phyloP scores from a whole-genome alignment of 2,329 filamentous ascomycete genomes.

The Chrysoporthe cubensis region DNA sequence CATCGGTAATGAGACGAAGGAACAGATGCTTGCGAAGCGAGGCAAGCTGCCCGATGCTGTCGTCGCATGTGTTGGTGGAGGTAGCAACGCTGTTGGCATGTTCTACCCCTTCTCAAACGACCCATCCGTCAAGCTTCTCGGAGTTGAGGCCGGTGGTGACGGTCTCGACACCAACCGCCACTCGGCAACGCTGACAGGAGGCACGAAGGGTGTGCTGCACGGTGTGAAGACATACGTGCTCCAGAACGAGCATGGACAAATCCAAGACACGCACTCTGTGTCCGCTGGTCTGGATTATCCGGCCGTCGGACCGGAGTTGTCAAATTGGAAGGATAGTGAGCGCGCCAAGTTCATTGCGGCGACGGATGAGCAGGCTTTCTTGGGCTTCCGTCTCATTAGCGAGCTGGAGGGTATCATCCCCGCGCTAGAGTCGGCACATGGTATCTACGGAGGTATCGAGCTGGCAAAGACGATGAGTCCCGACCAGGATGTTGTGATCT shows the following conservation, averaged over 20 bases:
- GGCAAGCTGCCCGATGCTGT: constrained; percentile 94
- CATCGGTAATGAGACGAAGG: constrained; percentile 92
- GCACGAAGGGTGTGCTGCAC: constrained; percentile 90
- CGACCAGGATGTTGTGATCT: constrained; percentile 90
- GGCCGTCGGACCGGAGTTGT: constrained; percentile 91
- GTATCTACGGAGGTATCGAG: constrained; percentile 85
- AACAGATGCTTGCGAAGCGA: constrained; percentile 82
- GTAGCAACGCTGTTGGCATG: constrained; percentile 95
- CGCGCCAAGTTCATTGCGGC: constrained; percentile 89
- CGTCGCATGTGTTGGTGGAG: constrained; percentile 94
- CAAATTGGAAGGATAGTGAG: constrained; percentile 87
- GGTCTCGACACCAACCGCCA: constrained; percentile 85
- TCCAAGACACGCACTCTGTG: constrained; percentile 92
- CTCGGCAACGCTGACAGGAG: constrained; percentile 84
- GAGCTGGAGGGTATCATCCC: constrained; percentile 97
- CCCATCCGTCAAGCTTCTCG: constrained; percentile 80
- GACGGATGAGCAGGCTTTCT: constrained; percentile 88
- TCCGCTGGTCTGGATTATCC: constrained; percentile 97
- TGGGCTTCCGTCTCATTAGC: constrained; percentile 81
- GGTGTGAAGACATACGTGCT: constrained; percentile 95
- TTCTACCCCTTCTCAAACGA: constrained; percentile 96
- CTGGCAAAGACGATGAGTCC: constrained; percentile 91
- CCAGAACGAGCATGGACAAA: constrained; percentile 91
- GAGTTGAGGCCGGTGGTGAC: constrained; percentile 94
- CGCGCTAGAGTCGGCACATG: constrained; percentile 91